Evolutionary conservation across 805 yeast genomes (phyloP).

Genomic region (Suhomyces kilbournensis): DNA sequence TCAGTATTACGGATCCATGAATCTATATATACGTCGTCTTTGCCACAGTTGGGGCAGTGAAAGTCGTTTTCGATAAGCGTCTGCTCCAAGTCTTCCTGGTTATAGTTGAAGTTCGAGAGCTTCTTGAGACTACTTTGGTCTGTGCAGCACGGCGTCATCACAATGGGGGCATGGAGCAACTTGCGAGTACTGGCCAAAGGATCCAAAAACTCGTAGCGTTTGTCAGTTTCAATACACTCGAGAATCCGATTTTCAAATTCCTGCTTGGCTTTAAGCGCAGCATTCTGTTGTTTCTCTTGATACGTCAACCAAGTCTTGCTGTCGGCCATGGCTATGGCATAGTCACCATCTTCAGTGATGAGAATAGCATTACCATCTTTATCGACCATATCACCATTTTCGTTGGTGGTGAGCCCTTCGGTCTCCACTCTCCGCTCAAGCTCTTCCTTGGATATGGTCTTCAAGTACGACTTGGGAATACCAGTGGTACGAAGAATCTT

Average conservation of each 20-base stretch:
- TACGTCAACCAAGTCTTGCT: slow-evolving; percentile 83
- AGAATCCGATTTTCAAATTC: slow-evolving; percentile 46
- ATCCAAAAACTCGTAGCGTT: slow-evolving; percentile 51
- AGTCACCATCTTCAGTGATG: slow-evolving; percentile 93
- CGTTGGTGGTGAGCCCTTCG: slow-evolving; percentile 34
- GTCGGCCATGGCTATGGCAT: slow-evolving; percentile 95
- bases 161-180: slow-evolving; percentile 63
- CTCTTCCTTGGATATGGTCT: slow-evolving; percentile 77
- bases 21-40: slow-evolving; percentile 73
- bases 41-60: slow-evolving; percentile 83
- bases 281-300: slow-evolving; percentile 63
- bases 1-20: slow-evolving; percentile 60
- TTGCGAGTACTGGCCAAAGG: slow-evolving; percentile 52
- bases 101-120: slow-evolving; percentile 41
- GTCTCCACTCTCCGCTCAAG: slow-evolving; percentile 49
- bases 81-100: slow-evolving; percentile 37
- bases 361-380: slow-evolving; percentile 59
- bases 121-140: slow-evolving; percentile 53
- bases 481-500: slow-evolving; percentile 92
- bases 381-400: slow-evolving; percentile 43
- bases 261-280: slow-evolving; percentile 45
- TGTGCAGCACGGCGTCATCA: slow-evolving; percentile 78
- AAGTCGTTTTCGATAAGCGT: slow-evolving; percentile 77
- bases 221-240: slow-evolving; percentile 28
- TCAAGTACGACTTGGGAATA: slow-evolving; percentile 90